Conservation (phyloP, 495 filamentous ascomycete species). For the Annulohypoxylon moriforme region DNA sequence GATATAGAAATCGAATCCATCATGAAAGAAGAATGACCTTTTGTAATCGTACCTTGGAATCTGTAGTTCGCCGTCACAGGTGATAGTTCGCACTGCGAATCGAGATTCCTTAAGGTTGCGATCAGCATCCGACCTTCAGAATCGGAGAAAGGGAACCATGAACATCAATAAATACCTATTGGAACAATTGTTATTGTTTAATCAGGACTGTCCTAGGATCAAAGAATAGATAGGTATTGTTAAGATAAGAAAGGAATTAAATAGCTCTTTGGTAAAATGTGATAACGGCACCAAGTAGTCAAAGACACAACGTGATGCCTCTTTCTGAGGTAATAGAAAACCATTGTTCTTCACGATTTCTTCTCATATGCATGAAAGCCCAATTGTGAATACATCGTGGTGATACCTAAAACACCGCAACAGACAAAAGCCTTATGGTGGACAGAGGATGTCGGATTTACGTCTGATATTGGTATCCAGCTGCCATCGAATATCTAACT, state of each 20-base stretch:
- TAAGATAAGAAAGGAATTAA: not conserved
- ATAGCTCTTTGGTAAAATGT: not conserved
- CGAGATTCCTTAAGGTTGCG: not conserved
- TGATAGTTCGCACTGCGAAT: not conserved
- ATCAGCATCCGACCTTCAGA: not conserved
- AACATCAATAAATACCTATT: not conserved
- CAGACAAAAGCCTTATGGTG: too few species aligned
- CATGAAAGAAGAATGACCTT: not conserved
- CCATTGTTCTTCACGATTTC: not conserved
- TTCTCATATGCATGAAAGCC: not conserved
- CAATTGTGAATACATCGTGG: not conserved
- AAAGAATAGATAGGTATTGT: not conserved
- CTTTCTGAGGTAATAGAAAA: not conserved
- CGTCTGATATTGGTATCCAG: not conserved
- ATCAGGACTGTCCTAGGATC: not conserved
- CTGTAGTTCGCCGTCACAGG: not conserved
- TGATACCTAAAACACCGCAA: too few species aligned
- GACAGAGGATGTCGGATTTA: not conserved
- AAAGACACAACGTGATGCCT: not conserved
- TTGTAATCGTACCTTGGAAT: not conserved
- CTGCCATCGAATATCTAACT: not conserved
- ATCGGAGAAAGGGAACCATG: too few species aligned
- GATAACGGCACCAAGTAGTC: not conserved
- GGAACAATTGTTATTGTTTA: not conserved
- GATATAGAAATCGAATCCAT: constrained; percentile 3